These are phyloP conservation scores for Ophiostoma perfectum DNA, from an alignment of 2,329 filamentous ascomycete genomes.

Conservation along the genomic window DNA sequence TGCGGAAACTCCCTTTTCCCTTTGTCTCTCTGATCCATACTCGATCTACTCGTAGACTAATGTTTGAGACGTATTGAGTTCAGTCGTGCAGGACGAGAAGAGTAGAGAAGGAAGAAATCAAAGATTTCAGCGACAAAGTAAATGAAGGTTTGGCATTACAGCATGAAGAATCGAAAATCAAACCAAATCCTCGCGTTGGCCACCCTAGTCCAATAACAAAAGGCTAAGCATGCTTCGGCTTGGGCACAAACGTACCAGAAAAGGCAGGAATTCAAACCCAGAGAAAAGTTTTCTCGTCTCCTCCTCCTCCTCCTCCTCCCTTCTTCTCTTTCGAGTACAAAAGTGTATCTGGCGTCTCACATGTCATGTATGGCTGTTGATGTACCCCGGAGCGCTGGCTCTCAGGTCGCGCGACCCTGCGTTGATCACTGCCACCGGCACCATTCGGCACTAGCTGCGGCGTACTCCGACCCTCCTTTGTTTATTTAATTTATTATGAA, in stretches of 20 bases:
- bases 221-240: not conserved
- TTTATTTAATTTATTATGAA: not conserved
- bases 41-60: not conserved
- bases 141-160: too few relatives aligned
- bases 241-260: not conserved
- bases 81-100: too few relatives aligned
- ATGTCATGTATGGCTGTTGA: slow-evolving; percentile 2
- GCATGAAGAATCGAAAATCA: too few relatives aligned
- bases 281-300: slow-evolving; percentile 2
- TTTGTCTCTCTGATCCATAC: not conserved
- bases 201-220: too few relatives aligned
- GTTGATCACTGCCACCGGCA: not conserved
- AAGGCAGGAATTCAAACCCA: not conserved
- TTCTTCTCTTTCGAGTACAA: too few relatives aligned
- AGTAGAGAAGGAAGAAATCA: too few relatives aligned
- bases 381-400: not conserved
- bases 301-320: too few relatives aligned
- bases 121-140: too few relatives aligned
- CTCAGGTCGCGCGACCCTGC: not conserved
- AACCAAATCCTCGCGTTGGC: too few relatives aligned
- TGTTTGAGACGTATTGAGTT: too few relatives aligned
- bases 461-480: not conserved
- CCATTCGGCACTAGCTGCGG: not conserved
- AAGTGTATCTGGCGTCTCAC: not conserved
- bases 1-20: slow-evolving; percentile 10